A percentile compares a stretch with the other conserved stretches of the same genome.
phyloP scores from a whole-genome alignment of 495 filamentous ascomycete genomes.

The Tuber calosporum region DNA sequence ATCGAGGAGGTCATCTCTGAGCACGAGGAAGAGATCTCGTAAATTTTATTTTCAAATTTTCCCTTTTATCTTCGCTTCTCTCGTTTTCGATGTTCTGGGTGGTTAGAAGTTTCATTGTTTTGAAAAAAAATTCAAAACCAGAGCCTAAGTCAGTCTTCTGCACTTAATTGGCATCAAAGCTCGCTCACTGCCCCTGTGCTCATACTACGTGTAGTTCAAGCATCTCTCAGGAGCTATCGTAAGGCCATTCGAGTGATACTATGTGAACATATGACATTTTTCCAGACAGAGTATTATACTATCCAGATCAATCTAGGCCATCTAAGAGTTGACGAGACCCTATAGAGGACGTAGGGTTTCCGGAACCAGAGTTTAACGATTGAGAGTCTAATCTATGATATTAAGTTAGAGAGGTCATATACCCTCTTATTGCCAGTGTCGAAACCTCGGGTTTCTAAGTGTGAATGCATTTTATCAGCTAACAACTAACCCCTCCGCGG shows the following conservation, averaged over 20 bases:
- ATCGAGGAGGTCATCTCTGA: constrained; percentile 69
- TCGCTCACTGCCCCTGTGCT: no score
- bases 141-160: not conserved
- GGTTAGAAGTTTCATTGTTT: not conserved
- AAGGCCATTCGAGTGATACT: not conserved
- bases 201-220: not conserved
- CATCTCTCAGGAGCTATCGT: not conserved
- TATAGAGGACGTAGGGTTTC: not conserved
- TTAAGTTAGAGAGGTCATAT: not conserved
- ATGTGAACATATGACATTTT: not conserved
- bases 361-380: not conserved
- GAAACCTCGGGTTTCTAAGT: not conserved
- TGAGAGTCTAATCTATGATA: not conserved
- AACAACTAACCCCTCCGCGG: not conserved
- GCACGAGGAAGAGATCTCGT: constrained; percentile 31
- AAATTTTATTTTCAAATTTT: not conserved
- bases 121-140: not conserved
- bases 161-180: not conserved
- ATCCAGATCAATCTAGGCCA: not conserved
- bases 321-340: not conserved
- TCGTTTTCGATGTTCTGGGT: not conserved
- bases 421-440: not conserved
- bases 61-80: not conserved
- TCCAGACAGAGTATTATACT: not conserved
- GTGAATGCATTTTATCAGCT: not conserved